phyloP scores from a whole-genome alignment of 108 stramenopile genomes.

The Skeletonema grethae region DNA sequence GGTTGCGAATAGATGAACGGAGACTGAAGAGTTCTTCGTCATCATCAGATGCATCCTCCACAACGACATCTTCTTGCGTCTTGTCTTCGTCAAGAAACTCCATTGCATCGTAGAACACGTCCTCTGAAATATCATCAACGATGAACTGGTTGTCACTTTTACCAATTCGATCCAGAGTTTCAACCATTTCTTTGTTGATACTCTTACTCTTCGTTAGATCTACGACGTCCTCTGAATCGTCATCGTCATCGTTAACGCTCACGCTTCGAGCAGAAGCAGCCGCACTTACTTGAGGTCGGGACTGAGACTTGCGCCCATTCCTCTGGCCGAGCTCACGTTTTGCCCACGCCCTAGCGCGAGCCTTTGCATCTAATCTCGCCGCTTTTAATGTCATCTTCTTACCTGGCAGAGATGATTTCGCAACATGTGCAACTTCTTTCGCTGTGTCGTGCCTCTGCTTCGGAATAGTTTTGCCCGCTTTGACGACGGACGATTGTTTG shows the following conservation, averaged over 20 bases:
- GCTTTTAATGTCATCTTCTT: neutral
- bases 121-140: neutral
- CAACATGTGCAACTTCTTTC: neutral
- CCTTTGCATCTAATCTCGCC: neutral
- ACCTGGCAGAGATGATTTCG: neutral
- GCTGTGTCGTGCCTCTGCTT: neutral
- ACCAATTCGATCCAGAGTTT: neutral
- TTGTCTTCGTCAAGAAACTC: neutral
- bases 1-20: neutral
- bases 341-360: neutral
- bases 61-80: neutral
- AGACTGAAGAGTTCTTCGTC: neutral
- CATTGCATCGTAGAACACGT: neutral
- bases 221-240: neutral
- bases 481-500: neutral
- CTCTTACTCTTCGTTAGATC: neutral
- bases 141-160: neutral
- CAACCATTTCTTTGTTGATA: neutral
- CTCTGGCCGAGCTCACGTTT: neutral
- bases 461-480: neutral
- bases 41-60: neutral
- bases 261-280: neutral
- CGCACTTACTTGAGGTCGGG: neutral
- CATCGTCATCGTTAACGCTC: neutral
- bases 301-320: neutral